phyloP scores from a whole-genome alignment of 352 stramenopile species.

The Phytopythium mirpurense region DNA sequence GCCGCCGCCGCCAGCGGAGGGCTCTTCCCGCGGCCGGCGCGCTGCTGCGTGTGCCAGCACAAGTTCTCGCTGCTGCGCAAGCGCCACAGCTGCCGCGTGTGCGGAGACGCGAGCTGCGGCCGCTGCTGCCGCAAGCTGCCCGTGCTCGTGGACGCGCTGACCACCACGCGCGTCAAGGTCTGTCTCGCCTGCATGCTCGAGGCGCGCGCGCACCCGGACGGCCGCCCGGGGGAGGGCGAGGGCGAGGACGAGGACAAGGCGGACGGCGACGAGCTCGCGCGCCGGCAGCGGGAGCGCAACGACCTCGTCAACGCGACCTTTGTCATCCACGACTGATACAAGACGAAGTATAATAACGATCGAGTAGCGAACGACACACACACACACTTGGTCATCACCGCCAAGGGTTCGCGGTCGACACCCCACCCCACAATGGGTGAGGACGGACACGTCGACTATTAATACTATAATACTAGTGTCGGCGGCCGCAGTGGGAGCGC shows the following conservation, averaged over 20 bases:
- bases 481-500: no score
- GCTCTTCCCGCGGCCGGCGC: constrained; percentile 23
- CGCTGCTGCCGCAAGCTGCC: constrained; percentile 71
- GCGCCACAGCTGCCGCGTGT: constrained; percentile 72
- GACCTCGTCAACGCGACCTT: constrained; percentile 59
- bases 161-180: constrained; percentile 60
- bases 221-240: not conserved
- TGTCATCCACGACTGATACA: constrained; percentile 59
- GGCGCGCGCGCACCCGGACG: constrained; percentile 58
- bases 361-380: no score
- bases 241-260: constrained; percentile 17
- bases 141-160: constrained; percentile 53
- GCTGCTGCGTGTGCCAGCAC: constrained; percentile 60
- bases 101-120: constrained; percentile 59
- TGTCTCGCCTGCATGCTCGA: constrained; percentile 76
- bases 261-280: constrained; percentile 46
- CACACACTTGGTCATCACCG: no score
- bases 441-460: not conserved
- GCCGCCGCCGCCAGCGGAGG: not conserved
- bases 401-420: no score
- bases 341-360: no score
- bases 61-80: constrained; percentile 74
- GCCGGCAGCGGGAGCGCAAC: constrained; percentile 22
- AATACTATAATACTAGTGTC: not conserved
- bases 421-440: no score